Evolutionary conservation across 2,329 filamentous ascomycete species (phyloP).

Genomic region (Stenocarpella maydis): DNA sequence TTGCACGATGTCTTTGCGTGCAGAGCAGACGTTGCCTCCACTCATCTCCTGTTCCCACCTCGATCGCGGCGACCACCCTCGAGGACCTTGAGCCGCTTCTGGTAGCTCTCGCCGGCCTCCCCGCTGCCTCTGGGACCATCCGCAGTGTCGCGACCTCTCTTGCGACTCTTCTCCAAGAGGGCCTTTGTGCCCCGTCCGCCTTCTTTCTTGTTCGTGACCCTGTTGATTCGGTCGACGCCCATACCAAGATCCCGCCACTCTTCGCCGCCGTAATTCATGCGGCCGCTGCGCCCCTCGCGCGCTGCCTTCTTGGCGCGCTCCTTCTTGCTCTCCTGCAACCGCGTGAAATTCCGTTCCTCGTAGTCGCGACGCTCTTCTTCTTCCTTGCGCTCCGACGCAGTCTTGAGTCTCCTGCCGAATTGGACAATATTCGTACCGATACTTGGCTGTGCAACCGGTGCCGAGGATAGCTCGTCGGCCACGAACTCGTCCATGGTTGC

Average conservation of each 20-base stretch:
- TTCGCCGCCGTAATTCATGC: conserved; percentile 85
- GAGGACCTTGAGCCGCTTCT: conserved; percentile 70
- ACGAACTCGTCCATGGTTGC: conserved; percentile 93
- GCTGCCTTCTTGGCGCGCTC: conserved; percentile 73
- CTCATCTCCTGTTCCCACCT: conserved; percentile 34
- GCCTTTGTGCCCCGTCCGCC: conserved; percentile 64
- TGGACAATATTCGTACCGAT: conserved; percentile 89
- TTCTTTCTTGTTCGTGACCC: conserved; percentile 76
- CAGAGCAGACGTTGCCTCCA: not conserved
- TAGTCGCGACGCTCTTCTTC: conserved; percentile 85
- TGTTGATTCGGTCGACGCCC: conserved; percentile 85
- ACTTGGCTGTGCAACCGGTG: conserved; percentile 84
- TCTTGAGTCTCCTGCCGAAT: conserved; percentile 82
- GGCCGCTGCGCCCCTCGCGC: conserved; percentile 55
- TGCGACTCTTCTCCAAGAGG: conserved; percentile 84
- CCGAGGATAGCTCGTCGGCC: conserved; percentile 80
- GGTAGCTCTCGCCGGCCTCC: conserved; percentile 78
- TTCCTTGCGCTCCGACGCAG: conserved; percentile 75
- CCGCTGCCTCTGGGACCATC: conserved; percentile 74
- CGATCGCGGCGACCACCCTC: conserved; percentile 51
- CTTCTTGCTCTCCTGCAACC: conserved; percentile 89
- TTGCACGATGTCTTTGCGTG: not conserved
- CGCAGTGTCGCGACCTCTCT: conserved; percentile 72
- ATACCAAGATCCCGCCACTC: conserved; percentile 89
- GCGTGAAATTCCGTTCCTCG: conserved; percentile 91